phyloP scores from a whole-genome alignment of 2,329 filamentous ascomycete species.

The Nothopassalora personata region DNA sequence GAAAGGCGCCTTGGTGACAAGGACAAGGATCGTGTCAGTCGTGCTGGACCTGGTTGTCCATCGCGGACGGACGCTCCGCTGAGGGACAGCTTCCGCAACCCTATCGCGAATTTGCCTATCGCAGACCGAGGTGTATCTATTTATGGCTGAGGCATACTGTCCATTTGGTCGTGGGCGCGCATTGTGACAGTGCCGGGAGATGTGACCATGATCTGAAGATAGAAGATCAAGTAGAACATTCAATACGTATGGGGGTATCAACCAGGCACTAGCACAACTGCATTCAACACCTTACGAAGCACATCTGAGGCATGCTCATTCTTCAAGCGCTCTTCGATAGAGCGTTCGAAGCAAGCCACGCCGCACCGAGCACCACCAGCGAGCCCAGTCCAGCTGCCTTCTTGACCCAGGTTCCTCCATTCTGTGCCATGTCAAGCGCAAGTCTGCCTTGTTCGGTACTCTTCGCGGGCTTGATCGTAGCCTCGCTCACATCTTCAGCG shows the following conservation, averaged over 20 bases:
- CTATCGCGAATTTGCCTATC: background rate
- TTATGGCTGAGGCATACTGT: background rate
- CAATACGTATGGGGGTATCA: background rate
- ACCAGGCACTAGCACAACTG: background rate
- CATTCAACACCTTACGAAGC: background rate
- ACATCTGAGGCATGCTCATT: background rate
- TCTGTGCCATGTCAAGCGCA: conserved; percentile 30
- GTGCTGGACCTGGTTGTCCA: background rate
- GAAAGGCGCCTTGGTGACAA: background rate
- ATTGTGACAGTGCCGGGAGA: background rate
- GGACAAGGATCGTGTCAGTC: background rate
- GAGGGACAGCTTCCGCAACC: background rate
- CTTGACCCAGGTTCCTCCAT: conserved; percentile 37
- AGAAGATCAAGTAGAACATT: background rate
- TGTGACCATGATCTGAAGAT: background rate
- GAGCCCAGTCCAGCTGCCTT: conserved; percentile 38
- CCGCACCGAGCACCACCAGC: conserved; percentile 35
- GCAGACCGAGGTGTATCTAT: background rate
- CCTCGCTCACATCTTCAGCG: conserved; percentile 3
- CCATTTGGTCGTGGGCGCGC: too few relatives aligned
- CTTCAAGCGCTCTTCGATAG: conserved; percentile 9
- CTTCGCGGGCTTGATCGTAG: conserved; percentile 5
- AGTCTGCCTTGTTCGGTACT: background rate
- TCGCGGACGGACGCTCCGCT: background rate
- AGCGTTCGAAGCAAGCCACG: conserved; percentile 35